These are phyloP conservation scores for Talaromyces rugulosus DNA, from an alignment of 2,329 filamentous ascomycete species.

Conservation along the genomic window DNA sequence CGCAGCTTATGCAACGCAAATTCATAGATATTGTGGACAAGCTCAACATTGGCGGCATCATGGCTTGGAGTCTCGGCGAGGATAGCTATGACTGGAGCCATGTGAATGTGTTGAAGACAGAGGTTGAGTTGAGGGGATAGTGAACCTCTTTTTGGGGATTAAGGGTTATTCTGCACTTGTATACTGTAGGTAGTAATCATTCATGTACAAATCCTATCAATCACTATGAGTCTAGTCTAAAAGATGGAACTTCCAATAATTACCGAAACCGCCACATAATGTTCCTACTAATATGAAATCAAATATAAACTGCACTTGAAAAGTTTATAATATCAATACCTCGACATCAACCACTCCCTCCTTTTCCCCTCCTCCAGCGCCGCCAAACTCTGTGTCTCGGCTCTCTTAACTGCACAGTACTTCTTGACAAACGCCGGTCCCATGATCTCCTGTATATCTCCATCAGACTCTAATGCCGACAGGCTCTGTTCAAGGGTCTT, in stretches of 20 bases:
- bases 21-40: constrained; percentile 55
- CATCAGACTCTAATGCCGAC: constrained; percentile 25
- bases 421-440: constrained; percentile 24
- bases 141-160: neutral
- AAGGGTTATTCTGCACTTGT: too few relatives aligned
- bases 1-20: constrained; percentile 57
- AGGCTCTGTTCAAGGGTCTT: constrained; percentile 33
- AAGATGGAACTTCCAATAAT: neutral
- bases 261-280: neutral
- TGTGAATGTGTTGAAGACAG: constrained; percentile 36
- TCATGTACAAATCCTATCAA: neutral
- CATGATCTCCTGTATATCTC: constrained; percentile 24
- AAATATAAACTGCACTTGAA: neutral
- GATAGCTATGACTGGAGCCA: constrained; percentile 49
- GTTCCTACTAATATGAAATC: neutral
- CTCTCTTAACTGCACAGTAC: constrained; percentile 30
- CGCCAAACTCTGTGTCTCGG: constrained; percentile 27
- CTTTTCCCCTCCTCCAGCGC: constrained; percentile 29
- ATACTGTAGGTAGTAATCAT: too few relatives aligned
- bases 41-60: constrained; percentile 62
- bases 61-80: constrained; percentile 71
- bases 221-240: neutral
- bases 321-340: constrained; percentile 27
- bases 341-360: constrained; percentile 34
- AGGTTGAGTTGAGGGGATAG: constrained; percentile 23